Evolutionary conservation across 1,139 yeast species (phyloP).

Genomic region (Sugiyamaella sp.): DNA sequence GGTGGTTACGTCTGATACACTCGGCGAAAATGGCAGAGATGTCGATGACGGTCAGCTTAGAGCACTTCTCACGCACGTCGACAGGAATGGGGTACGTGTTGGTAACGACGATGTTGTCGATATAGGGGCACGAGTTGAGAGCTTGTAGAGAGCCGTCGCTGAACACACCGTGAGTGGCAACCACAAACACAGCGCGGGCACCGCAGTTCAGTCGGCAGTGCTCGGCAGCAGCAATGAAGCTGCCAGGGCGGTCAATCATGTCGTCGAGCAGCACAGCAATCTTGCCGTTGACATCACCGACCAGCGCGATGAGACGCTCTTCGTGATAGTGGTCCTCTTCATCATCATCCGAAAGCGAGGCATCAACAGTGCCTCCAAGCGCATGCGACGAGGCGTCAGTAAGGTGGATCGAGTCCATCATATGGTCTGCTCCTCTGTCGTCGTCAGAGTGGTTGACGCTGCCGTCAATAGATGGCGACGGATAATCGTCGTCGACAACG

Average conservation of each 20-base stretch:
- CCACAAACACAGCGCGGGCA: constrained; percentile 84
- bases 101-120: constrained; percentile 89
- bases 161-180: constrained; percentile 95
- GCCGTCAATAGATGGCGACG: constrained; percentile 37
- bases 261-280: constrained; percentile 95
- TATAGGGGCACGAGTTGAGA: constrained; percentile 74
- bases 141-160: constrained; percentile 83
- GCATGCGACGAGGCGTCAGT: constrained; percentile 46
- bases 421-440: constrained; percentile 33
- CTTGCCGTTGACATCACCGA: constrained; percentile 90
- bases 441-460: constrained; percentile 28
- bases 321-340: constrained; percentile 77
- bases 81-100: constrained; percentile 89
- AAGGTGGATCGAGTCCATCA: constrained; percentile 18
- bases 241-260: constrained; percentile 92
- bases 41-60: constrained; percentile 83
- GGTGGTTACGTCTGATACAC: constrained; percentile 97
- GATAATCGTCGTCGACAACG: constrained; percentile 87
- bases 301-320: constrained; percentile 91
- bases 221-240: constrained; percentile 96
- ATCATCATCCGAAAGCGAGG: constrained; percentile 73
- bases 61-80: constrained; percentile 56
- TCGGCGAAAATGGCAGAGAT: constrained; percentile 96
- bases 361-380: constrained; percentile 83
- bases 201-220: constrained; percentile 95